Conservation (phyloP, 2,329 filamentous ascomycete genomes). For the Juglanconis juglandina region DNA sequence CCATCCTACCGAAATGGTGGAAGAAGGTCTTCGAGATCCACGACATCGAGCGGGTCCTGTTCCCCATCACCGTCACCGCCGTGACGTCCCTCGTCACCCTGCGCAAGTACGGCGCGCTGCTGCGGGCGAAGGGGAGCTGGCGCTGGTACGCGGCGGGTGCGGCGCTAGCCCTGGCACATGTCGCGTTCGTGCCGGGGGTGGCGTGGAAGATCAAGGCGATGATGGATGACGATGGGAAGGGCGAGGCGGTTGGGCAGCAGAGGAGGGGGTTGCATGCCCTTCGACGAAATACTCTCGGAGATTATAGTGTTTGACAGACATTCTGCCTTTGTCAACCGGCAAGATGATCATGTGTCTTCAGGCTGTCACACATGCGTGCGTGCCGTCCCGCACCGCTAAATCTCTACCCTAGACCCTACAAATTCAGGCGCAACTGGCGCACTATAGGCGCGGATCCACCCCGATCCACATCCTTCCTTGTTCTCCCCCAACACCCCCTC, state of each 20-base stretch:
- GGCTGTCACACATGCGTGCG: too few relatives aligned
- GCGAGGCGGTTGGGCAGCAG: slow-evolving; percentile 22
- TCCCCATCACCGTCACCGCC: slow-evolving; percentile 26
- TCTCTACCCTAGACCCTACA: too few relatives aligned
- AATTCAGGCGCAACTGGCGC: too few relatives aligned
- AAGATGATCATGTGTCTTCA: too few relatives aligned
- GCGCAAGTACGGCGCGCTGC: slow-evolving; percentile 12
- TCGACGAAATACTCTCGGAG: too few relatives aligned
- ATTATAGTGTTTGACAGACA: too few relatives aligned
- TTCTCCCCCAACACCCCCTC: too few relatives aligned
- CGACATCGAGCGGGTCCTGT: slow-evolving; percentile 22
- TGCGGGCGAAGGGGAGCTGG: slow-evolving; percentile 15
- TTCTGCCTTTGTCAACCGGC: too few relatives aligned
- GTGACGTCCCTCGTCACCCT: slow-evolving; percentile 27
- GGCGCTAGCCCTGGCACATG: slow-evolving; percentile 27
- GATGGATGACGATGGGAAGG: slow-evolving; percentile 23
- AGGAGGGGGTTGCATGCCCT: slow-evolving; percentile 3
- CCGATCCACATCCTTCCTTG: too few relatives aligned
- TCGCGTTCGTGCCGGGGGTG: slow-evolving; percentile 30
- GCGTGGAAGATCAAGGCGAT: slow-evolving; percentile 27
- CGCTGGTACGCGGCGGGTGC: slow-evolving; percentile 30
- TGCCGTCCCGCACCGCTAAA: too few relatives aligned
- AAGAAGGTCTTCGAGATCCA: slow-evolving; percentile 20
- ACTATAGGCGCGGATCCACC: too few relatives aligned
- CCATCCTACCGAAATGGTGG: slow-evolving; percentile 27